Evolutionary conservation across 169 alveolate genomes (phyloP), one percentile per base, ranked within the genome.

Genomic region (Eimeria necatrix): DNA sequence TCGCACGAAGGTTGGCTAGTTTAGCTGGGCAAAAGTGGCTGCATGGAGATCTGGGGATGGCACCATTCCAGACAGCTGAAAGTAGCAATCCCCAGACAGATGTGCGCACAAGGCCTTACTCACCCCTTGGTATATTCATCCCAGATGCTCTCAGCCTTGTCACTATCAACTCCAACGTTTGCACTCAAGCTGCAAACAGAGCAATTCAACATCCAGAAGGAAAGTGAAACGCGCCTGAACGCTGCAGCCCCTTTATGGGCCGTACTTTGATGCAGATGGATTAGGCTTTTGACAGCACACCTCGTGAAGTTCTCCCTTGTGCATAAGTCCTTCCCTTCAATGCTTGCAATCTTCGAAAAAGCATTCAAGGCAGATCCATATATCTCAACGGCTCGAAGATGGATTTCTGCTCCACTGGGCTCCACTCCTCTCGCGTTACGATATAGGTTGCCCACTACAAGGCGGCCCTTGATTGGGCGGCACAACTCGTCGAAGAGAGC

Each of bases 401-500:
- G 87, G 56, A 91, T 91, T 80, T 91, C 95, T 9, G 95, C 95
- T 26, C 88, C 88, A 2, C 64, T 91, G 73, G 87, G 87, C 84
- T 91, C 95, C 83, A 91, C 88, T 18, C 93, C 93, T 46, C 93
- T 85, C 18, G 93, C 93, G 48, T 91, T 91, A 8, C 95, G 91
- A 12, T 91, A 91, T 56, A 91, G 22, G 85, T 91, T 91, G n/a
- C 83, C 95, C 22, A 91, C 95, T 26, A 83, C 76, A 10, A 91
- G 90, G 12, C 83, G 86, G 51, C 95, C 95, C 60, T 91, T 91
- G 60, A 78, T 49, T n/a, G 95, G 95, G 56, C 88, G 95, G 91
- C 95, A 91, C 49, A 91, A 32, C 18, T 91, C 95, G 84, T 91
- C 95, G 24, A 91, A 91, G 53, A 91, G 81, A 12, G 83, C 71